A percentile compares a stretch with the other conserved stretches of the same genome.
These are phyloP conservation scores for Massarina eburnea DNA, from an alignment of 2,329 filamentous ascomycete genomes.

Conservation along the genomic window DNA sequence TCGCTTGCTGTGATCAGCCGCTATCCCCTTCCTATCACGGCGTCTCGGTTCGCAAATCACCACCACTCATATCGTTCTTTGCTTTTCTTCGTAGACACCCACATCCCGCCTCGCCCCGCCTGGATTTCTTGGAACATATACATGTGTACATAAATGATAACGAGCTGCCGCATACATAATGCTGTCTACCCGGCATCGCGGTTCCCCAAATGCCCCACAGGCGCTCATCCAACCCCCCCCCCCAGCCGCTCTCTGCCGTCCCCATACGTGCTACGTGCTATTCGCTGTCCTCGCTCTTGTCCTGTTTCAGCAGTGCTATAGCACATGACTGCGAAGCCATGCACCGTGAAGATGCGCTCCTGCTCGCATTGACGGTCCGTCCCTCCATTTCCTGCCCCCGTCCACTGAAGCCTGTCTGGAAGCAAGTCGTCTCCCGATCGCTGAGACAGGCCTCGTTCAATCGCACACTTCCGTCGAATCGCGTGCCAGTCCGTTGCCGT, in stretches of 20 bases:
- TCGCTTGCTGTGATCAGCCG: too few species aligned
- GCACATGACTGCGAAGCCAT: constrained; percentile 18
- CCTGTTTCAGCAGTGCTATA: constrained; percentile 2
- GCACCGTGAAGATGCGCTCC: constrained; percentile 6
- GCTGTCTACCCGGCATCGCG: neutral
- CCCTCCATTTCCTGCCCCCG: constrained; percentile 11
- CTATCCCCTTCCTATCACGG: constrained; percentile 4
- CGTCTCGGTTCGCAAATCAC: neutral
- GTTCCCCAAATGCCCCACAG: neutral
- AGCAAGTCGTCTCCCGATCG: constrained; percentile 1
- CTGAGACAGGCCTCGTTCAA: constrained; percentile 16
- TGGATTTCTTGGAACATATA: neutral
- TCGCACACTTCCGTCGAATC: constrained; percentile 1
- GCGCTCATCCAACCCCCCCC: neutral
- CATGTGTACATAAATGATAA: neutral
- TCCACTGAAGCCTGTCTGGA: neutral
- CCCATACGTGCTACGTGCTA: neutral
- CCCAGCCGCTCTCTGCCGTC: neutral
- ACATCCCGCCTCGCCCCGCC: neutral
- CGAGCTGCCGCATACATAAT: neutral
- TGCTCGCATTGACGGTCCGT: constrained; percentile 17
- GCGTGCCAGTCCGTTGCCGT: constrained; percentile 2
- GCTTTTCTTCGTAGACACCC: neutral
- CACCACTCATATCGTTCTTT: too few species aligned
- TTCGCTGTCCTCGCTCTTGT: neutral